A percentile compares a stretch with the other conserved stretches of the same genome.
phyloP scores from a whole-genome alignment of 2,329 filamentous ascomycete species.

The Xylaria arbuscula region DNA sequence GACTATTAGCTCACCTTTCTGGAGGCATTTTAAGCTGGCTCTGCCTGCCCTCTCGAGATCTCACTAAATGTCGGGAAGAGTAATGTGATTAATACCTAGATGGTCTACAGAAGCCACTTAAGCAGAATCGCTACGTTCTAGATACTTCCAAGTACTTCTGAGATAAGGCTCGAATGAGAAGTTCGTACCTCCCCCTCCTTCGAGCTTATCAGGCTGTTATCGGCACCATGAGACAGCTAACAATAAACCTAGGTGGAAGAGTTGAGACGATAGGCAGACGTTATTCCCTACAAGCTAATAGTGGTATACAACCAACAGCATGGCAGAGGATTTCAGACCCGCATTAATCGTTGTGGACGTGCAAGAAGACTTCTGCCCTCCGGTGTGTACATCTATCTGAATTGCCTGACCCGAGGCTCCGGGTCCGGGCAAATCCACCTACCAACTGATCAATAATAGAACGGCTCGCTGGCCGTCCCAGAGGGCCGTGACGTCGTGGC shows the following conservation, averaged over 20 bases:
- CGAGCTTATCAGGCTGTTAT: constrained; percentile 23
- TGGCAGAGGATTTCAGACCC: constrained; percentile 55
- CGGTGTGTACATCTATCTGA: constrained; percentile 66
- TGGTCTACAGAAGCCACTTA: background rate
- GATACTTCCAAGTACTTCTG: background rate
- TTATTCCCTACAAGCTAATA: background rate
- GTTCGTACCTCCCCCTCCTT: background rate
- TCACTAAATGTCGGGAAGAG: background rate
- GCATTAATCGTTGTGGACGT: constrained; percentile 82
- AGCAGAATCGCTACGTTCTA: background rate
- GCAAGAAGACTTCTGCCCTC: constrained; percentile 95
- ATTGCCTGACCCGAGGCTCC: constrained; percentile 4
- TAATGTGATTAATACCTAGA: background rate
- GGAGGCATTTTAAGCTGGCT: background rate
- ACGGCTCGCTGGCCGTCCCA: constrained; percentile 85
- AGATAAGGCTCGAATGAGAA: background rate
- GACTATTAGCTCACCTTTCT: background rate
- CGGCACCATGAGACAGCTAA: background rate
- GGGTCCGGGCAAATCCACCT: constrained; percentile 27
- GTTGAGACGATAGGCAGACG: background rate
- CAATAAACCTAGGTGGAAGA: background rate
- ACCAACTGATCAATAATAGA: constrained; percentile 65
- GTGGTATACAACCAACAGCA: constrained; percentile 25
- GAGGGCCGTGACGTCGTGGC: constrained; percentile 76
- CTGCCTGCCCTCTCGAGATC: background rate